Percentiles rank a stretch among this genome's conserved stretches.
These are phyloP conservation scores for Candida xyloterini DNA, from an alignment of 805 yeast species.

Conservation along the genomic window DNA sequence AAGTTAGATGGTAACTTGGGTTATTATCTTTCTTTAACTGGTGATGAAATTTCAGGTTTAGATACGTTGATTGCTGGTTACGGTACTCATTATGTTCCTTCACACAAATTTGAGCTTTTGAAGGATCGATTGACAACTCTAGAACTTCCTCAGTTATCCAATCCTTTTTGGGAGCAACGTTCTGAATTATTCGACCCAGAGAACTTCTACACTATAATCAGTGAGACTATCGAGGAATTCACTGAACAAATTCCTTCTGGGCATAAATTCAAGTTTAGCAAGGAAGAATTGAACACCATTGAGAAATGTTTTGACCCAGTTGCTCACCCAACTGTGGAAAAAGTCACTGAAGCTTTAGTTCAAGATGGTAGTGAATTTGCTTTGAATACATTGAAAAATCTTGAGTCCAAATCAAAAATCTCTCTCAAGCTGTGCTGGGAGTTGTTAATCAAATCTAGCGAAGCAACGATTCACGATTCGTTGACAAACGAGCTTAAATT, in stretches of 20 bases:
- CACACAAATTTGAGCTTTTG: constrained; percentile 59
- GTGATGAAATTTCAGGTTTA: constrained; percentile 69
- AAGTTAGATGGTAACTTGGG: constrained; percentile 81
- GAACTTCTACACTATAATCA: constrained; percentile 54
- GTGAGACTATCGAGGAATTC: constrained; percentile 76
- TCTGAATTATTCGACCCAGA: constrained; percentile 18
- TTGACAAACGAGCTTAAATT: constrained; percentile 69
- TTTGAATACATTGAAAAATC: constrained; percentile 46
- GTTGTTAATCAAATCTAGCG: constrained; percentile 58
- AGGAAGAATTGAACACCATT: constrained; percentile 58
- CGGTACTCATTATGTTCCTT: constrained; percentile 86
- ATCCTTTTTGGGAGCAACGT: constrained; percentile 8
- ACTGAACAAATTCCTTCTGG: constrained; percentile 61
- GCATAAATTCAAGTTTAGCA: constrained; percentile 56
- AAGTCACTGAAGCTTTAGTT: constrained; percentile 50
- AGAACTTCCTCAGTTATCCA: constrained; percentile 31
- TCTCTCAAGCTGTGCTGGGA: constrained; percentile 72
- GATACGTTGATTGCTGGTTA: constrained; percentile 83
- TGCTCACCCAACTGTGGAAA: constrained; percentile 44
- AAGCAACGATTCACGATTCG: constrained; percentile 59
- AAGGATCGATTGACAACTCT: constrained; percentile 63
- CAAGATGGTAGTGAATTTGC: constrained; percentile 68
- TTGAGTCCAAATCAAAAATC: constrained; percentile 70
- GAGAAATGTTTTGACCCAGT: constrained; percentile 60
- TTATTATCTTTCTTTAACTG: constrained; percentile 81